phyloP scores from a whole-genome alignment of 1,284 basidiomycete species.

The Irpex lacteus region DNA sequence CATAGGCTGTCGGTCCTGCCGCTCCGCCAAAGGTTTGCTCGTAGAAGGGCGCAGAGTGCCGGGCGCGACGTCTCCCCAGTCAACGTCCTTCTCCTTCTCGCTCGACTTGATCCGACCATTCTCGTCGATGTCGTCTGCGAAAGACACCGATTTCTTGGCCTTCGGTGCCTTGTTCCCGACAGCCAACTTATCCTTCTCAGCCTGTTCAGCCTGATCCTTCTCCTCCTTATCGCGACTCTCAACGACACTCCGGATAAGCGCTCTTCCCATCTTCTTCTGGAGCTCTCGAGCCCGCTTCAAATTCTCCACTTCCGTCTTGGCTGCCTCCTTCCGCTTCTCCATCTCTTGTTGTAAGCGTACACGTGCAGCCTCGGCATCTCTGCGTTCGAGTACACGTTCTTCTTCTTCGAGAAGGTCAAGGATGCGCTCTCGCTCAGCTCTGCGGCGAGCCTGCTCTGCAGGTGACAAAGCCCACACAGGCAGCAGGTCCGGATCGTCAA shows the following conservation, averaged over 20 bases:
- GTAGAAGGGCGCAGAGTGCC: constrained; percentile 41
- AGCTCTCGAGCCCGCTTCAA: constrained; percentile 55
- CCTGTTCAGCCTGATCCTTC: constrained; percentile 29
- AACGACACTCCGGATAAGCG: constrained; percentile 49
- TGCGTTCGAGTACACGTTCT: constrained; percentile 46
- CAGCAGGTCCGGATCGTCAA: constrained; percentile 44
- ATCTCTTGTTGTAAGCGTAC: constrained; percentile 43
- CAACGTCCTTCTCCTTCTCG: constrained; percentile 20
- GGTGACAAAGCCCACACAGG: constrained; percentile 46
- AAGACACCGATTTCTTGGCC: constrained; percentile 63
- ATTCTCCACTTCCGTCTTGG: constrained; percentile 48
- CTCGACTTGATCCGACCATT: constrained; percentile 17
- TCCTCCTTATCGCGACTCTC: constrained; percentile 40
- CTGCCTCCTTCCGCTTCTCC: constrained; percentile 49
- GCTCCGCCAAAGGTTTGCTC: constrained; percentile 35
- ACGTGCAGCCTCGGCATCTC: constrained; percentile 38
- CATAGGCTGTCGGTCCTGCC: constrained; percentile 49
- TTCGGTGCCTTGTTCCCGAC: constrained; percentile 23
- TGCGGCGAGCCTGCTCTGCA: constrained; percentile 45
- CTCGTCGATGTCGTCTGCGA: constrained; percentile 43
- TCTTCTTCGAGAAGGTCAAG: constrained; percentile 71
- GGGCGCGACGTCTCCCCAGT: constrained; percentile 56
- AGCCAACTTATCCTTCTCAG: constrained; percentile 27
- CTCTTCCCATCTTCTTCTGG: constrained; percentile 76
- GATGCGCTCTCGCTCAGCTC: constrained; percentile 57